Evolutionary conservation across 73 alveolate genomes (phyloP), one percentile per base, ranked within the genome.

Genomic region (Tetrahymena elliotti): DNA sequence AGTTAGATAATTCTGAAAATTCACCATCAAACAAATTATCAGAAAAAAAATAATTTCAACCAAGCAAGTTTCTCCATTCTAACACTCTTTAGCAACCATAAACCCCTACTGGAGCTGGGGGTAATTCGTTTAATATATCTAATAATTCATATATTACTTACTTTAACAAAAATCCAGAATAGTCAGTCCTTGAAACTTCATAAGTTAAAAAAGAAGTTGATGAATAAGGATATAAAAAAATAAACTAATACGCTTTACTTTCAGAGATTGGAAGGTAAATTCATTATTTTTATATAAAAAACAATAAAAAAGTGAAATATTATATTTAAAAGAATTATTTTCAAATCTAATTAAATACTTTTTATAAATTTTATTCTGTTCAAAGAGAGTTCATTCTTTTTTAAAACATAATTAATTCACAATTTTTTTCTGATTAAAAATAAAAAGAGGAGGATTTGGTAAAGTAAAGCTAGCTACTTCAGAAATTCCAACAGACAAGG

Each of bases 151-250:
- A 68, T 68, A 24, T 68, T 31, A 68, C 88, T 16, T 68, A 68
- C n/a, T n/a, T 68, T 68, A 68, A 68, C 10, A 68, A 68, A 68
- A 68, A 68, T 11, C 88, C 88, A 24, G 88, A 68, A 27, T 27
- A 68, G 15, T 68, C 88, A 22, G 96, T 94, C 39, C 83, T 94
- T 16, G 82, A 94, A 27, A 94, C 96, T 68, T 94, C 96, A n/a
- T 52, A 83, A 31, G 68, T 94, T 3, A 94, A 94, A 35, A 94
- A 94, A 88, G 35, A 94, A 15, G 52, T 94, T 40, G 93, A 94
- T 94, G 96, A 84, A 11, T 94, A 94, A 88, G 96, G 96, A 38
- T 33, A 83, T 39, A 54, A 88, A 33, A 52, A 84, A 94, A 94
- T 94, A 22, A 94, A 94, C 53, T 31, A 27, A 94, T 94, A 94